These are phyloP conservation scores for Leptomonas pyrrhocoris DNA, from an alignment of 208 protist species.

Conservation along the genomic window DNA sequence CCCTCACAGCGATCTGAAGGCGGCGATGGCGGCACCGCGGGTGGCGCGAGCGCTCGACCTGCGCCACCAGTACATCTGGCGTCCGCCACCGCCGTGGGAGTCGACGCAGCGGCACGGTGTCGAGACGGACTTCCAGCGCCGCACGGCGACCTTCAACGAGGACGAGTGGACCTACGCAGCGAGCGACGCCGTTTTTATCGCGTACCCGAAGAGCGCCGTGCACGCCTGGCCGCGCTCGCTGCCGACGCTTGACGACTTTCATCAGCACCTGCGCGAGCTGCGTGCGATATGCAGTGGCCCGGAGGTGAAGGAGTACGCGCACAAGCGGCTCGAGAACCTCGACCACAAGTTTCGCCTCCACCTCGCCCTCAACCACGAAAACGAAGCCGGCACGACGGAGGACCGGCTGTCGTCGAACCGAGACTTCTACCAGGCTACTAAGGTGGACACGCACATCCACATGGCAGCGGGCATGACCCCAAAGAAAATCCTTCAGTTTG, in stretches of 20 bases:
- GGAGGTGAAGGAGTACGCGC: conserved; percentile 93
- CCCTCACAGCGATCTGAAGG: conserved; percentile 39
- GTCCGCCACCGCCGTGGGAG: conserved; percentile 79
- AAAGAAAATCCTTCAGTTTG: conserved; percentile 94
- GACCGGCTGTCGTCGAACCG: conserved; percentile 87
- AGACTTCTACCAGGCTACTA: conserved; percentile 95
- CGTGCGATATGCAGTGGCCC: conserved; percentile 69
- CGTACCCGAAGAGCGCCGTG: conserved; percentile 70
- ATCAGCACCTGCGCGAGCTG: conserved; percentile 75
- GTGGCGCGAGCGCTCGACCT: conserved; percentile 77
- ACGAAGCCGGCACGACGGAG: conserved; percentile 88
- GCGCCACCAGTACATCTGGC: conserved; percentile 82
- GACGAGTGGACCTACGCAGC: conserved; percentile 88
- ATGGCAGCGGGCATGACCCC: conserved; percentile 95
- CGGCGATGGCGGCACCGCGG: conserved; percentile 44
- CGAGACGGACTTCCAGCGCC: conserved; percentile 85
- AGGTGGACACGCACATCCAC: conserved; percentile 98
- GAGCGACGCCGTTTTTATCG: conserved; percentile 90
- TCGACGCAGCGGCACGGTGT: conserved; percentile 59
- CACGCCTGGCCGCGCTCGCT: conserved; percentile 84
- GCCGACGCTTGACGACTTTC: conserved; percentile 81
- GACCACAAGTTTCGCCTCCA: conserved; percentile 95
- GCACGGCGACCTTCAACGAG: conserved; percentile 88
- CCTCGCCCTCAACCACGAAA: conserved; percentile 92
- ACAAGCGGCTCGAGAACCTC: conserved; percentile 90